These are phyloP conservation scores for Penicillium daleae DNA, from an alignment of 495 filamentous ascomycete species.

Conservation along the genomic window DNA sequence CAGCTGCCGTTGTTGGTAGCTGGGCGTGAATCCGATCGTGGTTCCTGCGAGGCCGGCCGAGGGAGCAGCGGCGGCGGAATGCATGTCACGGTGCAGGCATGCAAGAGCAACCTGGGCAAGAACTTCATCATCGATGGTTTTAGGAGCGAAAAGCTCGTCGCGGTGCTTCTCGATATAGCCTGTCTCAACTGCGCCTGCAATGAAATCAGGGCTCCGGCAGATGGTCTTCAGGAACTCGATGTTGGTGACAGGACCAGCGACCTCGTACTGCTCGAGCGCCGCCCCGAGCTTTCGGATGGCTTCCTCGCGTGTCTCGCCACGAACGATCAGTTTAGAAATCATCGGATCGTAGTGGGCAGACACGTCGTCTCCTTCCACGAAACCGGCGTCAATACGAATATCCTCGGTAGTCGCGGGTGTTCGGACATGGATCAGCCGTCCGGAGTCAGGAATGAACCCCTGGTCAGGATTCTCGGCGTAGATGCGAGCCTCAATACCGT, in stretches of 20 bases:
- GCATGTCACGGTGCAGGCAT: constrained; percentile 53
- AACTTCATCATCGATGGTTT: constrained; percentile 61
- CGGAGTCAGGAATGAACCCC: constrained; percentile 93
- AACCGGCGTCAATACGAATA: constrained; percentile 90
- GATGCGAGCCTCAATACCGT: constrained; percentile 93
- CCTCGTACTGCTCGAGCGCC: constrained; percentile 88
- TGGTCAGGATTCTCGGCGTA: constrained; percentile 93
- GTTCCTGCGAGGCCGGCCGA: constrained; percentile 33
- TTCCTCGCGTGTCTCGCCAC: constrained; percentile 73
- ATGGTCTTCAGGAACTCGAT: constrained; percentile 93
- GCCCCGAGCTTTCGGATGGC: constrained; percentile 80
- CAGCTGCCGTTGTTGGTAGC: constrained; percentile 58
- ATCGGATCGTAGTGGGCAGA: constrained; percentile 98
- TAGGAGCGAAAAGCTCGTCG: constrained; percentile 67
- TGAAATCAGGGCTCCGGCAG: constrained; percentile 78
- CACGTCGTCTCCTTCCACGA: constrained; percentile 86
- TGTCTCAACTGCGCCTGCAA: constrained; percentile 89
- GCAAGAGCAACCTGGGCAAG: constrained; percentile 85
- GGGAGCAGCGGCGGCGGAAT: constrained; percentile 19
- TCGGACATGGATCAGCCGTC: constrained; percentile 79
- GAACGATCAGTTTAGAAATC: constrained; percentile 98
- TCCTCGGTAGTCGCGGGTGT: constrained; percentile 70
- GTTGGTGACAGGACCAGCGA: constrained; percentile 91
- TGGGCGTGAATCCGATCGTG: constrained; percentile 56
- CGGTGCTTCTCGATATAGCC: constrained; percentile 92